These are phyloP conservation scores for Ceratocystis variospora DNA, from an alignment of 2,329 filamentous ascomycete species.

Conservation along the genomic window DNA sequence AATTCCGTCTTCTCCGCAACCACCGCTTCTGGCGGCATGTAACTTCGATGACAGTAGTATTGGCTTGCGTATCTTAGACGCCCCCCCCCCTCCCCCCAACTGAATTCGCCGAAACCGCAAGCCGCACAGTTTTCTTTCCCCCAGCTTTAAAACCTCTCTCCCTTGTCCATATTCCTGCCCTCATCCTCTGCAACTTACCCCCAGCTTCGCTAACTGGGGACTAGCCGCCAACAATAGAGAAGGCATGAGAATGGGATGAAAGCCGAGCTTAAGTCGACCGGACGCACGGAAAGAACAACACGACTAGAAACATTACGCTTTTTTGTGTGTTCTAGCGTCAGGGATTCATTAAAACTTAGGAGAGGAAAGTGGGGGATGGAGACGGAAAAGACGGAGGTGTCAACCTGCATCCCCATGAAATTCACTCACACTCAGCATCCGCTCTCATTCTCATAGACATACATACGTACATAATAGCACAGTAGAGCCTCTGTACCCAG, in stretches of 20 bases:
- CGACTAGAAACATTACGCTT: background rate
- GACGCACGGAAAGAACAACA: slow-evolving; percentile 10
- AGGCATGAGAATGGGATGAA: slow-evolving; percentile 3
- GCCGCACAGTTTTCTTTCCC: background rate
- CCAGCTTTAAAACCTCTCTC: background rate
- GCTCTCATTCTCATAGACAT: background rate
- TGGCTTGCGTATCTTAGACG: too few relatives aligned
- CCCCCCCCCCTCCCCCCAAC: background rate
- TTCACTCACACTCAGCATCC: too few relatives aligned
- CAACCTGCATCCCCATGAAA: too few relatives aligned
- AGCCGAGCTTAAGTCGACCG: slow-evolving; percentile 10
- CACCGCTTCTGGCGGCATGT: background rate
- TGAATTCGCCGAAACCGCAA: too few relatives aligned
- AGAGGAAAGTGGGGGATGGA: background rate
- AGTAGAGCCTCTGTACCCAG: background rate
- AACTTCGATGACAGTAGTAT: too few relatives aligned
- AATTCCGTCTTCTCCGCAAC: background rate
- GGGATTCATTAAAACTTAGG: background rate
- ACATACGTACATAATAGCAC: background rate
- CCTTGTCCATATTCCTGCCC: background rate
- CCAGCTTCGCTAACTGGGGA: too few relatives aligned
- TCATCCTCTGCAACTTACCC: background rate
- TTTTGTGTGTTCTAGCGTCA: background rate
- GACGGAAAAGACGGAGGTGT: too few relatives aligned
- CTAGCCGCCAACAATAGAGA: background rate